Evolutionary conservation across 1,139 yeast genomes (phyloP).

Genomic region (Hyphopichia burtonii): DNA sequence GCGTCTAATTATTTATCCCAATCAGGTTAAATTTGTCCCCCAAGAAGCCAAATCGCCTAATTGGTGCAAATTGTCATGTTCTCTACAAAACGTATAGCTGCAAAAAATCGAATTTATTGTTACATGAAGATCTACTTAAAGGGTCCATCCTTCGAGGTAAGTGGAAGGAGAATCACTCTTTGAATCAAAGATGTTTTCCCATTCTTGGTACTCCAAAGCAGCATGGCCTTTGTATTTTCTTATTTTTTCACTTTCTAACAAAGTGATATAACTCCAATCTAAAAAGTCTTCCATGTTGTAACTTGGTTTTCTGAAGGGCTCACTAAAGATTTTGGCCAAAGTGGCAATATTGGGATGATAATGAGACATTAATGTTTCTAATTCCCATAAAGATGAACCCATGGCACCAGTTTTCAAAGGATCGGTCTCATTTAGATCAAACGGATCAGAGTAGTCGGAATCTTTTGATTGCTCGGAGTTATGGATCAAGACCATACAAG

Average conservation of each 20-base stretch:
- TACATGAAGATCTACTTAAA: no score
- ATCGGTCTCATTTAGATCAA: conserved; percentile 57
- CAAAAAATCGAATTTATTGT: no score
- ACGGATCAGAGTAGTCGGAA: conserved; percentile 61
- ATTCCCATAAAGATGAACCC: conserved; percentile 88
- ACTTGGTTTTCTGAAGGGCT: conserved; percentile 83
- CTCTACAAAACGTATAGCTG: no score
- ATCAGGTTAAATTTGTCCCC: conserved; percentile 19
- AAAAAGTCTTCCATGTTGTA: conserved; percentile 92
- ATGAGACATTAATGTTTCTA: conserved; percentile 78
- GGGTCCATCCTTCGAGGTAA: conserved; percentile 29
- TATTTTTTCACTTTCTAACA: conserved; percentile 70
- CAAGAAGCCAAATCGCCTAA: background rate
- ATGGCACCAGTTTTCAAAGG: conserved; percentile 81
- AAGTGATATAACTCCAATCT: conserved; percentile 81
- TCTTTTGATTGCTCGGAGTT: conserved; percentile 24
- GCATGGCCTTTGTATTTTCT: conserved; percentile 71
- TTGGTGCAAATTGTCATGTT: background rate
- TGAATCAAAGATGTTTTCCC: conserved; percentile 38
- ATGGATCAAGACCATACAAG: conserved; percentile 89
- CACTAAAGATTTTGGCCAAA: conserved; percentile 80
- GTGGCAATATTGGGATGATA: conserved; percentile 96
- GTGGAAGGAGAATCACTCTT: conserved; percentile 8
- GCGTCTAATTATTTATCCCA: conserved; percentile 34
- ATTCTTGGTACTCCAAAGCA: conserved; percentile 75